phyloP scores from a whole-genome alignment of 2,329 filamentous ascomycete genomes.

The Colletotrichum phormii region DNA sequence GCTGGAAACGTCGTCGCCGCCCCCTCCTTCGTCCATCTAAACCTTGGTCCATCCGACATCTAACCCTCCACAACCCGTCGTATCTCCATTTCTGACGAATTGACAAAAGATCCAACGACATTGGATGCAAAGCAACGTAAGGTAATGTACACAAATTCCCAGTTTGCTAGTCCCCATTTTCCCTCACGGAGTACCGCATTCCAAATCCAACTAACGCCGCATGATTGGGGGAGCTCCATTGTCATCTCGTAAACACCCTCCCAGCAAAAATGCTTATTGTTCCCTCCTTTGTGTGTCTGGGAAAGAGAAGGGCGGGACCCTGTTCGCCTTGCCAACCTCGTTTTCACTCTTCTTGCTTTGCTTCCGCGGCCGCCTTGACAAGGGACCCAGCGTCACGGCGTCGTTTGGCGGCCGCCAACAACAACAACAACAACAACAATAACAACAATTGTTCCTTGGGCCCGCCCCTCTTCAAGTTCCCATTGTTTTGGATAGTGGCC shows the following conservation, averaged over 20 bases:
- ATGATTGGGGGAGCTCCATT: slow-evolving; percentile 2
- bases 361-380: slow-evolving; percentile 1
- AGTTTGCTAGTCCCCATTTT: not conserved
- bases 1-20: slow-evolving; percentile 1
- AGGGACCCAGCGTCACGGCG: slow-evolving; percentile 1
- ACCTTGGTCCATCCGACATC: slow-evolving; percentile 11
- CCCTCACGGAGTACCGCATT: slow-evolving; percentile 9
- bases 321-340: not conserved
- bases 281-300: slow-evolving; percentile 12
- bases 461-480: not conserved
- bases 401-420: slow-evolving; percentile 12
- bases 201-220: not conserved
- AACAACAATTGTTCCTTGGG: not conserved
- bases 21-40: not conserved
- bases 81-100: slow-evolving; percentile 24
- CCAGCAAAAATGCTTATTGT: slow-evolving; percentile 22
- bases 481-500: not conserved
- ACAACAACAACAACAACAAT: not conserved
- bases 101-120: slow-evolving; percentile 25
- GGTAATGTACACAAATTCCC: not conserved
- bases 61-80: slow-evolving; percentile 13
- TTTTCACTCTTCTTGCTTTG: not conserved
- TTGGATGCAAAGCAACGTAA: slow-evolving; percentile 16
- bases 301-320: not conserved
- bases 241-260: slow-evolving; percentile 29